Percentiles rank a stretch among this genome's conserved stretches.
Conservation (phyloP, 2,329 filamentous ascomycete genomes). For the Nemania sp. region DNA sequence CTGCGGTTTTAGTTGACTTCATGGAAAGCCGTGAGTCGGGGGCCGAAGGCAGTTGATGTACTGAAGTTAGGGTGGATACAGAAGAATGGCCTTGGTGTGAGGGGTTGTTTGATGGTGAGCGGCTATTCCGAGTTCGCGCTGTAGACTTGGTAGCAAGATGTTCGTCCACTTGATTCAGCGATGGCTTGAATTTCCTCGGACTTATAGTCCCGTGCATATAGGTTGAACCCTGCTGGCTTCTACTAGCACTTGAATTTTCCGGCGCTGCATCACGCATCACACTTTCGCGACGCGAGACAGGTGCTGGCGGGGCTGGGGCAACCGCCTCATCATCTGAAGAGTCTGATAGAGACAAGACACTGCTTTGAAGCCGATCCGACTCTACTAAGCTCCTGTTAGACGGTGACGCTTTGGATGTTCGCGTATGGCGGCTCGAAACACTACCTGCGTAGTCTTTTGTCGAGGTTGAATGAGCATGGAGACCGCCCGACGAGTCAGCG, state of each 20-base stretch:
- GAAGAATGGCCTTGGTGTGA: slow-evolving; percentile 34
- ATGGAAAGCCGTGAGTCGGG: slow-evolving; percentile 46
- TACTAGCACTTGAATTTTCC: slow-evolving; percentile 8
- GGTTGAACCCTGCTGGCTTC: slow-evolving; percentile 8
- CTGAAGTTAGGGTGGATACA: slow-evolving; percentile 31
- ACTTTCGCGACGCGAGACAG: slow-evolving; percentile 40
- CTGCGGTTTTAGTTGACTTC: slow-evolving; percentile 44
- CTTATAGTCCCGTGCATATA: slow-evolving; percentile 7
- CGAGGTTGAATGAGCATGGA: slow-evolving; percentile 36
- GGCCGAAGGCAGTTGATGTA: slow-evolving; percentile 25
- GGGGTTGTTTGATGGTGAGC: slow-evolving; percentile 34
- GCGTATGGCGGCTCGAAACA: slow-evolving; percentile 59
- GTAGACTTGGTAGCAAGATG: slow-evolving; percentile 48
- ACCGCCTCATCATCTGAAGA: slow-evolving; percentile 53
- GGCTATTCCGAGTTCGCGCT: slow-evolving; percentile 28
- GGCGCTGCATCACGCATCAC: slow-evolving; percentile 31
- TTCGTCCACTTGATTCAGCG: slow-evolving; percentile 47
- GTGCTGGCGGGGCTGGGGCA: slow-evolving; percentile 41
- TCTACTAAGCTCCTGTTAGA: slow-evolving; percentile 54
- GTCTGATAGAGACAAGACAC: slow-evolving; percentile 58
- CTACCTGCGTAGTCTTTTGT: slow-evolving; percentile 53
- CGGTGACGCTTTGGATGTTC: slow-evolving; percentile 58
- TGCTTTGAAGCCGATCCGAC: slow-evolving; percentile 58
- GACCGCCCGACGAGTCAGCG: slow-evolving; percentile 33
- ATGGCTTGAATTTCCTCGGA: slow-evolving; percentile 36